Evolutionary conservation across 2,329 filamentous ascomycete species (phyloP).

Genomic region (Cladophialophora yegresii): DNA sequence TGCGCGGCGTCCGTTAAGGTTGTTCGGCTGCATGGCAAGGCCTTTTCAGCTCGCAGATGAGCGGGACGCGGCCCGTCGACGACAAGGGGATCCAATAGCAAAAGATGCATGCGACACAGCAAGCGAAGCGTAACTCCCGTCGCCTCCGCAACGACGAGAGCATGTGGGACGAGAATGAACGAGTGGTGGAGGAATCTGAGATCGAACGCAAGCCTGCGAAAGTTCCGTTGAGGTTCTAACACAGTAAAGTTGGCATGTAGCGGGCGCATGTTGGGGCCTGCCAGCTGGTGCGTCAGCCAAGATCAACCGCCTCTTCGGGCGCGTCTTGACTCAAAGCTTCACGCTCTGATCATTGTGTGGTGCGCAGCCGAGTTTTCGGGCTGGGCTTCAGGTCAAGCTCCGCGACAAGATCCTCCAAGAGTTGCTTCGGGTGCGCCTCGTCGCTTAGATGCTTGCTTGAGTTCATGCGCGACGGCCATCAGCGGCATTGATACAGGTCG

Average conservation of each 20-base stretch:
- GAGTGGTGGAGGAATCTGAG: not conserved
- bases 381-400: not conserved
- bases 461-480: not conserved
- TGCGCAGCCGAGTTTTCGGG: not conserved
- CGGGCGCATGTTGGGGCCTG: too few species aligned
- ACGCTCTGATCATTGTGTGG: not conserved
- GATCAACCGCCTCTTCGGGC: not conserved
- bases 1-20: not conserved
- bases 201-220: not conserved
- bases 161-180: not conserved
- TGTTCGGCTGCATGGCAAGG: not conserved
- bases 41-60: too few species aligned
- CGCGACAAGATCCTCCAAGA: not conserved
- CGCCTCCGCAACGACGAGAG: not conserved
- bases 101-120: not conserved
- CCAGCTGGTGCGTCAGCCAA: not conserved
- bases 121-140: not conserved
- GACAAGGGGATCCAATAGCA: not conserved
- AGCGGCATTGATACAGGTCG: not conserved
- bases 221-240: not conserved
- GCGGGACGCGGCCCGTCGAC: not conserved
- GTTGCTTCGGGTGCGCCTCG: not conserved
- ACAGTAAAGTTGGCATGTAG: too few species aligned
- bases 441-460: not conserved
- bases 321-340: conserved; percentile 1